Evolutionary conservation across 768 basidiomycete genomes (phyloP).

Genomic region (Clavaria fumosa): DNA sequence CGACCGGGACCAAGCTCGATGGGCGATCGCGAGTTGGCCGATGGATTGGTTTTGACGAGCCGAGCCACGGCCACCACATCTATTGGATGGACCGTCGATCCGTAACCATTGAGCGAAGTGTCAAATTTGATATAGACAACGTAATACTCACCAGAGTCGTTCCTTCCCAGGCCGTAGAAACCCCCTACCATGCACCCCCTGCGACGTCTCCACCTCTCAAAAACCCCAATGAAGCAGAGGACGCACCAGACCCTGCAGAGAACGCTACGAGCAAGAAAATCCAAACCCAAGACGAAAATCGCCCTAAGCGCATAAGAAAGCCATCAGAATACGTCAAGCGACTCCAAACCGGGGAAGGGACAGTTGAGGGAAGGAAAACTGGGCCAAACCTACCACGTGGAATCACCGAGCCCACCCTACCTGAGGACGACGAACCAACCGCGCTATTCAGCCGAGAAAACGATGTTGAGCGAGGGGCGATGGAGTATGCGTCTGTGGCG

Average conservation of each 20-base stretch:
- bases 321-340: conserved; percentile 8
- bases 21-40: conserved; percentile 13
- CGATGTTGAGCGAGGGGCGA: too few relatives aligned
- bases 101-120: conserved; percentile 15
- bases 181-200: too few relatives aligned
- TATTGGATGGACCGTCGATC: conserved; percentile 19
- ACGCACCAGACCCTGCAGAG: too few relatives aligned
- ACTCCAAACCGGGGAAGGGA: conserved; percentile 8
- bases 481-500: too few relatives aligned
- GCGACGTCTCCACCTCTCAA: too few relatives aligned
- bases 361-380: too few relatives aligned
- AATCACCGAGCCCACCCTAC: too few relatives aligned
- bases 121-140: conserved; percentile 8
- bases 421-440: too few relatives aligned
- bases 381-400: too few relatives aligned
- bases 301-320: conserved; percentile 5
- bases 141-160: conserved; percentile 4
- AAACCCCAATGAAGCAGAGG: too few relatives aligned
- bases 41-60: conserved; percentile 23
- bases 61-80: conserved; percentile 18
- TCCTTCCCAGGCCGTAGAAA: neutral
- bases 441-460: too few relatives aligned
- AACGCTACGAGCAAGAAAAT: neutral
- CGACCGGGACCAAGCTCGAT: conserved; percentile 14
- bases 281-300: conserved; percentile 4